Evolutionary conservation across 2,329 filamentous ascomycete species (phyloP).

Genomic region (Scedosporium dehoogii): DNA sequence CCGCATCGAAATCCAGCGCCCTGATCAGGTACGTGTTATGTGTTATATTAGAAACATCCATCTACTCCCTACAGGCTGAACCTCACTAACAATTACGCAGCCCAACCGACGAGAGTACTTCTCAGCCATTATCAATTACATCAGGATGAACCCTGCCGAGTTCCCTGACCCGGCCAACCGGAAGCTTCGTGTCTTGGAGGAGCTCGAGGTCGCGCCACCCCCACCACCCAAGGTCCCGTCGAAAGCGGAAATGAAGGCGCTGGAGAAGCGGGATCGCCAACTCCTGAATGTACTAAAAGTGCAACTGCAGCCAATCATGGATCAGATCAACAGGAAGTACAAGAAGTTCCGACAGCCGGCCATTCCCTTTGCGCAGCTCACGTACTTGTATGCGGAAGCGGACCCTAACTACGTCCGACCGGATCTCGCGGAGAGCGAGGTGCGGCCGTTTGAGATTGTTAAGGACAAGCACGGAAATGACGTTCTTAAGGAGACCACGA

Average conservation of each 20-base stretch:
- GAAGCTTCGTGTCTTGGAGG: constrained; percentile 74
- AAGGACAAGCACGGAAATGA: constrained; percentile 70
- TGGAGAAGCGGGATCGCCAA: constrained; percentile 74
- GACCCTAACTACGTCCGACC: constrained; percentile 61
- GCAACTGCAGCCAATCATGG: constrained; percentile 87
- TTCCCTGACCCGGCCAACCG: constrained; percentile 82
- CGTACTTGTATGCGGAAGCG: constrained; percentile 76
- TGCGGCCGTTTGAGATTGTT: constrained; percentile 68
- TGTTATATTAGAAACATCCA: background rate
- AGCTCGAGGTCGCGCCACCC: constrained; percentile 64
- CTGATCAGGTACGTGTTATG: constrained; percentile 40
- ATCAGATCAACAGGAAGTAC: constrained; percentile 86
- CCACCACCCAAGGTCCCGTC: constrained; percentile 57
- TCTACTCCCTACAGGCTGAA: background rate
- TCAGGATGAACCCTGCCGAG: constrained; percentile 69
- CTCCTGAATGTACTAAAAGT: constrained; percentile 82
- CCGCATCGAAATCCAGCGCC: constrained; percentile 58
- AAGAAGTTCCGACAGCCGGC: constrained; percentile 76
- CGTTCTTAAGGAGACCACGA: constrained; percentile 65
- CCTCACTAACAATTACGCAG: constrained; percentile 19
- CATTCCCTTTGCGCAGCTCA: constrained; percentile 62
- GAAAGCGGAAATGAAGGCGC: constrained; percentile 70
- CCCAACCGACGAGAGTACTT: constrained; percentile 72
- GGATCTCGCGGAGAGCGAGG: constrained; percentile 41
- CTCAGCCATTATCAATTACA: constrained; percentile 59